Conservation (phyloP, 176 grass and related monocot genomes). For the Oryza nivara region DNA sequence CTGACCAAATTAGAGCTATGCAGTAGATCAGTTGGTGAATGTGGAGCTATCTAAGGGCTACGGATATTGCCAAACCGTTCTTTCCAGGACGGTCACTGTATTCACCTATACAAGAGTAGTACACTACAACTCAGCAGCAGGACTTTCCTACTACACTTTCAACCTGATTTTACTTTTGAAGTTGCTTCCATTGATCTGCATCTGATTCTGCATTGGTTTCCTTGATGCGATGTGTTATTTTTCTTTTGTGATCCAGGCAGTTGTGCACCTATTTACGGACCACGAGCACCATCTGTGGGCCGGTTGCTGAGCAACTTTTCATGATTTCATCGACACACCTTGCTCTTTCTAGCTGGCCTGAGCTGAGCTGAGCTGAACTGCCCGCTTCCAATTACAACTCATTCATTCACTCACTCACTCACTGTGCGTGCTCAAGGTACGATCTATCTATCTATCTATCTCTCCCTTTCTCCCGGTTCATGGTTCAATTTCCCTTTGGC, state of each 20-base stretch:
- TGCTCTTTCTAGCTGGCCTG: slow-evolving; percentile 53
- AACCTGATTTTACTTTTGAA: background rate
- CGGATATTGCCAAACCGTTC: background rate
- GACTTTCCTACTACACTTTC: background rate
- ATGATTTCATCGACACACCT: slow-evolving; percentile 37
- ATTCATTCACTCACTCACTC: background rate
- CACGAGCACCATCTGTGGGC: slow-evolving; percentile 28
- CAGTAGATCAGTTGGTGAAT: background rate
- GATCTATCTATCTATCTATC: background rate
- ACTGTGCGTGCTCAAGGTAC: background rate
- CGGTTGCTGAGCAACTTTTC: slow-evolving; percentile 31
- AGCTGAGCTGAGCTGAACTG: slow-evolving; percentile 36
- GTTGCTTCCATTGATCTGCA: background rate
- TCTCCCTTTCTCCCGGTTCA: background rate
- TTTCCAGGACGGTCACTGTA: background rate
- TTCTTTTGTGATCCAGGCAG: background rate
- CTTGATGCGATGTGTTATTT: background rate
- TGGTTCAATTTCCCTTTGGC: slow-evolving; percentile 19
- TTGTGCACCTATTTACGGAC: slow-evolving; percentile 23
- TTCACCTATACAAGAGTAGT: background rate
- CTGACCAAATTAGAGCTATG: slow-evolving; percentile 1
- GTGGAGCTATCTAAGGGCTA: background rate
- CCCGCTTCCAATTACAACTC: slow-evolving; percentile 14
- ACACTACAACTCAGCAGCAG: background rate
- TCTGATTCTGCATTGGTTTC: background rate